These are phyloP conservation scores for Acacia concinna DNA, from an alignment of 331 rosid genomes.

Conservation along the genomic window DNA sequence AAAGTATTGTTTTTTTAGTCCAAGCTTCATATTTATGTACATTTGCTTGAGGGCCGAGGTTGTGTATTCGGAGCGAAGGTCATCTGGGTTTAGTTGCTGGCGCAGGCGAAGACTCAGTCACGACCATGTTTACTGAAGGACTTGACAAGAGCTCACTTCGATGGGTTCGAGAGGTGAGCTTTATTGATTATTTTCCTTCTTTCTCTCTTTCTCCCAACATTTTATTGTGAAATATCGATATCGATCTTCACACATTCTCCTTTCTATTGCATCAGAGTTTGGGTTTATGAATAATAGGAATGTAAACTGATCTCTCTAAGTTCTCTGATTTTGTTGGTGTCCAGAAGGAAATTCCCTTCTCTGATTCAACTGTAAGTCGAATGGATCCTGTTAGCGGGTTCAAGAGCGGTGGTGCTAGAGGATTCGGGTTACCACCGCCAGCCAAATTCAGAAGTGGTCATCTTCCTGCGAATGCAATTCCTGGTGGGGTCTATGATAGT, in stretches of 20 bases:
- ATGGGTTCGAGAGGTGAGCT: slow-evolving; percentile 81
- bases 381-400: slow-evolving; percentile 58
- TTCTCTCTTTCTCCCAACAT: neutral
- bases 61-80: slow-evolving; percentile 19
- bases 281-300: slow-evolving; percentile 23
- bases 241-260: neutral
- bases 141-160: slow-evolving; percentile 81
- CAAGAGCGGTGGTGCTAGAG: slow-evolving; percentile 55
- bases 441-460: slow-evolving; percentile 92
- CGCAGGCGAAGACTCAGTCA: slow-evolving; percentile 36
- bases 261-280: slow-evolving; percentile 8
- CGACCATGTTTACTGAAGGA: slow-evolving; percentile 80
- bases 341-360: slow-evolving; percentile 50
- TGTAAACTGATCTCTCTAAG: neutral
- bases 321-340: slow-evolving; percentile 21
- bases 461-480: slow-evolving; percentile 68
- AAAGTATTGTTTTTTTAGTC: neutral
- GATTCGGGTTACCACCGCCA: slow-evolving; percentile 80
- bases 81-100: slow-evolving; percentile 25
- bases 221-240: neutral
- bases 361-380: slow-evolving; percentile 49
- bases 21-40: slow-evolving; percentile 22
- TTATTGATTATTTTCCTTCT: slow-evolving; percentile 5
- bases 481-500: slow-evolving; percentile 48
- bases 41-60: neutral